Evolutionary conservation across 148 eudicot species (phyloP), one percentile per base, ranked within the genome.

Genomic region (Chenopodium suecicum): DNA sequence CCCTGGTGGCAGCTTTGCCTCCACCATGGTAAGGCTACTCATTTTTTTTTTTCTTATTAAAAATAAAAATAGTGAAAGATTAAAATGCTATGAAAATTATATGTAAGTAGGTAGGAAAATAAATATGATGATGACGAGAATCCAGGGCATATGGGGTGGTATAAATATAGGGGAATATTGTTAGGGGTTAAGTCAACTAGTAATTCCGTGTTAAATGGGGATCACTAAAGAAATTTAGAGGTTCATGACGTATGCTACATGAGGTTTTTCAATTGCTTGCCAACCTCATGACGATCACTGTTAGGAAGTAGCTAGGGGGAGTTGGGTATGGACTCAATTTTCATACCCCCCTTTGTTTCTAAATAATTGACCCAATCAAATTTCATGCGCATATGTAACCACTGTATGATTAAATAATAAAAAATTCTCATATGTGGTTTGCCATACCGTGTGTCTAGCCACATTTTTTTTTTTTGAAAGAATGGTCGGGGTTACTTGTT

Each of bases 1-100:
- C 64, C 98, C 98, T 63, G 98, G 90, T 62, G 98, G 98, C 79
- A 95, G 84, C 82, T 86, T 90, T 1, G 90, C 93, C 85, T 93
- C 98, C 84, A 95, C 97, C 83, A 82, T 86, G 86, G 95, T 90
- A 76, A 95, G 84, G 81, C 88, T 89, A 73, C 90, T 94, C 91
- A 89, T 91, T 60, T 80, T 74, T 1, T 37, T 37, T 72, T 31
- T 65, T 46, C 27, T 65, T 67, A 10, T 31, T 75, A 70, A 70
- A 75, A 75, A 48, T 31, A 75, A 70, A 48, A 62, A 44, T 44
- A 22, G 0, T 17, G 46, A 74, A 25, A 56, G 41, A 68, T 4
- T 32, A 70, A 74, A 32, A 71, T 27, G 50, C n/a, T 8, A n/a
- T 11, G n/a, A 5, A 72, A 32, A 31, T 69, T 13, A 69, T 69